Base-by-base conservation (phyloP, 441 rosid species). In the Kokia cookei region DNA sequence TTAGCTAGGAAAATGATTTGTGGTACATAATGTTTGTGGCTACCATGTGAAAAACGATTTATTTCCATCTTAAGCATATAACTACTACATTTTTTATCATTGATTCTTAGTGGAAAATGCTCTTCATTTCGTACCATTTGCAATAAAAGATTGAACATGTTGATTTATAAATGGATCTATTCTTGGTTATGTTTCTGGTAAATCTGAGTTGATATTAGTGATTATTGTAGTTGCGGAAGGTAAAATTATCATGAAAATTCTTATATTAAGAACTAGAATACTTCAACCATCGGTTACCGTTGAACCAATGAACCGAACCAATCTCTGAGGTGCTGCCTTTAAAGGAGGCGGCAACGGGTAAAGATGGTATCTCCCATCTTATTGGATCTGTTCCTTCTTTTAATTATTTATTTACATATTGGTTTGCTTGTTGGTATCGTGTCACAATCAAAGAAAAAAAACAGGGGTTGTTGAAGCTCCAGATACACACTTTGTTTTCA, bases 261-360 rank as follows among this genome's bases (percentile, higher is more conserved):
- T 43, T 43, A 43, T 43, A 43, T 43, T 43, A 43, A 43, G 14
- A 3, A 14, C 11, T 45, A 45, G 14, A 45, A 11, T 45, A 45
- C 14, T 45, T 11, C 14, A 43, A 43, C 13, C 11, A 43, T 43
- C 14, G 3, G 48, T 10, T 45, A 3, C 48, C 14, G 14, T 45
- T 45, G 11, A 45, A 11, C 48, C 14, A 11, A 45, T 45, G 11
- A 45, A 45, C 48, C 1, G 14, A 11, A 11, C 3, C 48, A 45
- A 45, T 45, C 14, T 45, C 48, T 45, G 14, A 11, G 48, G 14
- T 64, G 70, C 43, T 22, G 50, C 43, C 64, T 53, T 60, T 8
- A 35, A 54, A 65, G 77, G 77, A 65, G 32, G 63, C 77, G 54
- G 22, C 26, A 71, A 74, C 24, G 9, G 65, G 55, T 40, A 58